Conservation (phyloP, 2,329 filamentous ascomycete species). For the Trematosphaeria pertusa region DNA sequence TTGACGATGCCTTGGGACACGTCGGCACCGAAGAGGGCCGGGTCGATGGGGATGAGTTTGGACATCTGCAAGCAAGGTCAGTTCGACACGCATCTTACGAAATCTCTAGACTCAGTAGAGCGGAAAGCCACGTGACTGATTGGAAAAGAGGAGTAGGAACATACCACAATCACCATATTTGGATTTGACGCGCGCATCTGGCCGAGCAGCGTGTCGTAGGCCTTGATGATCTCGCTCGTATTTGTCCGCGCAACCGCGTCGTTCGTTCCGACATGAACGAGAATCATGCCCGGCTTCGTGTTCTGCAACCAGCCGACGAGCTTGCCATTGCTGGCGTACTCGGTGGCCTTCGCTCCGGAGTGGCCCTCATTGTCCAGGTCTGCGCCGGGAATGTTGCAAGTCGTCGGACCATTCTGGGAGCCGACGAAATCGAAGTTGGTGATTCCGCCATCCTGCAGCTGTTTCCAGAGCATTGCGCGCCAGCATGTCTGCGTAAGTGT, state of each 20-base stretch:
- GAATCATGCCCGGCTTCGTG: slow-evolving; percentile 52
- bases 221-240: slow-evolving; percentile 41
- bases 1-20: slow-evolving; percentile 25
- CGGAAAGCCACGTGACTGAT: no score
- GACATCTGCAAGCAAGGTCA: slow-evolving; percentile 19
- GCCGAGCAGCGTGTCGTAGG: slow-evolving; percentile 48
- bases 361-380: slow-evolving; percentile 57
- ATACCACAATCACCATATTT: slow-evolving; percentile 49
- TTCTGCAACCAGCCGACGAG: slow-evolving; percentile 49
- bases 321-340: slow-evolving; percentile 48
- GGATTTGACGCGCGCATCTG: slow-evolving; percentile 53
- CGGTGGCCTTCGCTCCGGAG: slow-evolving; percentile 50
- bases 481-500: slow-evolving; percentile 38
- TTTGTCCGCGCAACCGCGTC: slow-evolving; percentile 48
- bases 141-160: background rate
- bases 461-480: slow-evolving; percentile 42
- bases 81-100: background rate
- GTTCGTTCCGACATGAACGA: slow-evolving; percentile 57
- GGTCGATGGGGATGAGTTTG: slow-evolving; percentile 36
- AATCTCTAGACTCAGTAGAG: slow-evolving; percentile 16
- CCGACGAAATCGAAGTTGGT: slow-evolving; percentile 47
- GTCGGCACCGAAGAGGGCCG: slow-evolving; percentile 26
- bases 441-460: slow-evolving; percentile 29
- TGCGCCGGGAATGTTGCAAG: slow-evolving; percentile 33
- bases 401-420: slow-evolving; percentile 31